Percentiles rank a stretch among this genome's conserved stretches.
These are phyloP conservation scores for Ramichloridium luteum DNA, from an alignment of 2,329 filamentous ascomycete genomes.

Conservation along the genomic window DNA sequence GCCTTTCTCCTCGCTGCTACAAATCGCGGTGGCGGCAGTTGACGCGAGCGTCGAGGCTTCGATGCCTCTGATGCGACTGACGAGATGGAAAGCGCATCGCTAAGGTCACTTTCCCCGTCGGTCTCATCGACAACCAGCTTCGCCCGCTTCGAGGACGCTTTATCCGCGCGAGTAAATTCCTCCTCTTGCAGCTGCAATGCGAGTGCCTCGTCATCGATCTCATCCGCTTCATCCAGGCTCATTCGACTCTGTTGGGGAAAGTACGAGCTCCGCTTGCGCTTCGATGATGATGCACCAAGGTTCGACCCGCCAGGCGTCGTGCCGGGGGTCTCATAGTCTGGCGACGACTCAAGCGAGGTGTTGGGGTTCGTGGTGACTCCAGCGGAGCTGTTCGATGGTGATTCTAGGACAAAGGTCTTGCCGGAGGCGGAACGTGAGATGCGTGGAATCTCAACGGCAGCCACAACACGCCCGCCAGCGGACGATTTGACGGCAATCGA, in stretches of 20 bases:
- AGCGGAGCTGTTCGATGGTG: conserved; percentile 4
- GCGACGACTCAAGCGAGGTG: conserved; percentile 30
- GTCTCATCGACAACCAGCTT: conserved; percentile 21
- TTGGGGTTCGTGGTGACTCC: conserved; percentile 13
- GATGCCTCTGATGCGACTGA: conserved; percentile 12
- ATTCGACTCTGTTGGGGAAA: conserved; percentile 15
- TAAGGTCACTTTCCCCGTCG: conserved; percentile 21
- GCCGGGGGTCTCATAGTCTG: conserved; percentile 48
- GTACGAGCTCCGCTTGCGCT: conserved; percentile 23
- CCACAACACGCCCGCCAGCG: conserved; percentile 6
- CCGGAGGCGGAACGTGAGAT: conserved; percentile 5
- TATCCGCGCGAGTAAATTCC: conserved; percentile 20
- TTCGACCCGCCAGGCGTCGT: conserved; percentile 45
- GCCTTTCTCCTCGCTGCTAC: not conserved
- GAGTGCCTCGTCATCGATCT: conserved; percentile 19
- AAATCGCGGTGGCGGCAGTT: not conserved
- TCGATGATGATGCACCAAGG: conserved; percentile 16
- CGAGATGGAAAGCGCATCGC: conserved; percentile 18
- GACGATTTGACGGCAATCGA: conserved; percentile 2
- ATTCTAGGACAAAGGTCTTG: conserved; percentile 3
- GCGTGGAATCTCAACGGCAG: conserved; percentile 6
- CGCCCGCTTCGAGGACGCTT: conserved; percentile 16
- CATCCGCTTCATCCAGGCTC: conserved; percentile 19
- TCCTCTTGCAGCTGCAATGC: conserved; percentile 25
- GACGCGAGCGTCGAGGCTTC: not conserved